These are phyloP conservation scores for Fistulinella prunicolor DNA, from an alignment of 768 basidiomycete species.

Conservation along the genomic window DNA sequence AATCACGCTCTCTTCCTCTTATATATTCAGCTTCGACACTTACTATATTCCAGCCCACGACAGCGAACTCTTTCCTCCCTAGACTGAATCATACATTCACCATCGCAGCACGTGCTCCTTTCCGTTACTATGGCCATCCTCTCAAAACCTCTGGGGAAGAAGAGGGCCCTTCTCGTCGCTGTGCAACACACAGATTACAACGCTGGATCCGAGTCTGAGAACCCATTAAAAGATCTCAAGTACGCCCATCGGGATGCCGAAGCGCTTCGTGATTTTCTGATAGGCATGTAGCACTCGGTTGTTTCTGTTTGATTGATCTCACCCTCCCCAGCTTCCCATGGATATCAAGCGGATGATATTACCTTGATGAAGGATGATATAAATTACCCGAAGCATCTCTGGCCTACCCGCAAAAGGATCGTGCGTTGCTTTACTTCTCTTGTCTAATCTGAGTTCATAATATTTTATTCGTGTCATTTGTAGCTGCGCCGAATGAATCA, in stretches of 20 bases:
- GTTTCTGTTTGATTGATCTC: not conserved
- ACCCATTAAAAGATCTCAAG: conserved; percentile 4
- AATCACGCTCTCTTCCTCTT: too few relatives aligned
- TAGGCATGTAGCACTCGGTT: conserved; percentile 9
- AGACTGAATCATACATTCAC: too few relatives aligned
- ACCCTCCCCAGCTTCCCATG: conserved; percentile 32
- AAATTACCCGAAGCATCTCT: conserved; percentile 24
- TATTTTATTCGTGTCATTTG: not conserved
- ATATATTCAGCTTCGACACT: too few relatives aligned
- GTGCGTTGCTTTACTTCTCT: conserved; percentile 27
- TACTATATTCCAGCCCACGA: too few relatives aligned
- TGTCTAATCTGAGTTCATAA: not conserved
- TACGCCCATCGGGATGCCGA: conserved; percentile 21
- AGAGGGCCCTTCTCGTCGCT: conserved; percentile 21
- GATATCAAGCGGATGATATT: conserved; percentile 40
- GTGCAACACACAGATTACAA: conserved; percentile 7
- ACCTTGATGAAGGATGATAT: conserved; percentile 41
- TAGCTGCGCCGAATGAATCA: conserved; percentile 40
- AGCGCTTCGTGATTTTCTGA: conserved; percentile 13
- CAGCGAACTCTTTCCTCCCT: too few relatives aligned
- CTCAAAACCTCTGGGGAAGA: conserved; percentile 3
- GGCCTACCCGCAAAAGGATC: conserved; percentile 45
- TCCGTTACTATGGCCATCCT: too few relatives aligned
- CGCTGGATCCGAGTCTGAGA: not conserved
- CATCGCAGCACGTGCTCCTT: too few relatives aligned